These are phyloP conservation scores for Mycena galopus DNA, from an alignment of 768 basidiomycete genomes.

Conservation along the genomic window DNA sequence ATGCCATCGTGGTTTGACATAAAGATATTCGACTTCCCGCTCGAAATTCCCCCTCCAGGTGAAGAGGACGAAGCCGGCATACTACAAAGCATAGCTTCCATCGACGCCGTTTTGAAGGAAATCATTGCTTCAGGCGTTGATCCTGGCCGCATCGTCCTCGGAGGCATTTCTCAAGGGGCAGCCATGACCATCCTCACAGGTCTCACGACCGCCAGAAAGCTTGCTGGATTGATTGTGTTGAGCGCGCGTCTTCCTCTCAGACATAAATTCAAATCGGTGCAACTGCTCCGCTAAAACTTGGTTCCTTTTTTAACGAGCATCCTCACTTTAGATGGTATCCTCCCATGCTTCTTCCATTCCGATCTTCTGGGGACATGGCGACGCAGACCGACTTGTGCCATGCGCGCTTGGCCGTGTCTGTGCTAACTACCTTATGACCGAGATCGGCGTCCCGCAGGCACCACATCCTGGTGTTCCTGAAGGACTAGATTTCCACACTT, in stretches of 20 bases:
- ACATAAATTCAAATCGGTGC: constrained; percentile 54
- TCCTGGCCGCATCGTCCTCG: constrained; percentile 58
- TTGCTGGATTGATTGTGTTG: constrained; percentile 56
- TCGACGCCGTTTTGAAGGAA: constrained; percentile 56
- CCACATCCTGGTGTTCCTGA: constrained; percentile 7
- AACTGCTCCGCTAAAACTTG: constrained; percentile 12
- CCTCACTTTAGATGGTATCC: constrained; percentile 28
- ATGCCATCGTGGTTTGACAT: constrained; percentile 31
- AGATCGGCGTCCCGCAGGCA: constrained; percentile 33
- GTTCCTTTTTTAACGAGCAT: no score
- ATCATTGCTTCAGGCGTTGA: constrained; percentile 58
- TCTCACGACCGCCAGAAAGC: constrained; percentile 49
- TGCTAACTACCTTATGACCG: constrained; percentile 34
- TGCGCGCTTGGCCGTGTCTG: constrained; percentile 26
- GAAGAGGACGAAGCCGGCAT: constrained; percentile 56
- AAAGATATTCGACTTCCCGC: constrained; percentile 8
- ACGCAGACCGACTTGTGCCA: constrained; percentile 33
- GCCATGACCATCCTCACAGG: constrained; percentile 59
- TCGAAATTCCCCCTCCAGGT: constrained; percentile 23
- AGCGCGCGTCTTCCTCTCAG: constrained; percentile 60
- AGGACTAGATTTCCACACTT: constrained; percentile 34
- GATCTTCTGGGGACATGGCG: constrained; percentile 43
- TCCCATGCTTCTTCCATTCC: constrained; percentile 31
- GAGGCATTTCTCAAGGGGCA: constrained; percentile 65
- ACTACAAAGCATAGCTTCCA: constrained; percentile 46